Base-by-base conservation (phyloP, 2,329 filamentous ascomycete genomes). In the Amauroascus niger region DNA sequence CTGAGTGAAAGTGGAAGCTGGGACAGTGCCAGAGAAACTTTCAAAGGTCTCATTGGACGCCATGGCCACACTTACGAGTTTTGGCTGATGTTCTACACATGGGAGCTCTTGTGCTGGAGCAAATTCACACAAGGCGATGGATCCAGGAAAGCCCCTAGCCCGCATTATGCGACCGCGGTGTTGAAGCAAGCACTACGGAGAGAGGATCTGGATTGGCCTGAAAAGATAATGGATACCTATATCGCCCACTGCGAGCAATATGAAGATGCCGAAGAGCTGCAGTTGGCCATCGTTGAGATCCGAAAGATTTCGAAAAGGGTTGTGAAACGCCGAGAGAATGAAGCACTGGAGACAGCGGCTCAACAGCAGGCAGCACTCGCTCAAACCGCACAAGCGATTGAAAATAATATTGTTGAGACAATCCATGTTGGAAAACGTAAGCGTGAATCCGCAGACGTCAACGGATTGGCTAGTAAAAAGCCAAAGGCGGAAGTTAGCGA, bases 61-160 rank as follows among this genome's bases (percentile, higher is more conserved):
- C 81, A 88, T 53, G 82, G 83, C 28, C 81, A 88, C 61, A 90
- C 83, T 61, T 89, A 90, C 64, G 88, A 95, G 62, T 97, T 97
- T 67, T 98, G 93, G 93, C 78, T 90, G 53, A 82, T 84, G 41
- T 96, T 88, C 69, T 96, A 96, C 69, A 77, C 84, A 51, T 97
- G 89, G 86, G 93, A 97, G 70, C 84, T 97, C 77, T 77, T 86
- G 55, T 72, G 77, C n/a, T 83, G 80, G 78, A 74, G 76, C 55
- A 79, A 76, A 57, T 76, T 81, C 55, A 74, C 76, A 1, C 73
- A 79, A 47, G 71, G 72, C 8, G 78, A 77, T 49, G 69, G 71
- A 28, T 70, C 72, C 33, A 73, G 77, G 55, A 80, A 79, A 6
- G 74, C 79, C 44, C 79, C 83, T 20, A 78, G 80, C n/a, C 88